Evolutionary conservation across 208 protist species (phyloP), one percentile per base, ranked within the genome.

Genomic region (Wallacemonas sp.): DNA sequence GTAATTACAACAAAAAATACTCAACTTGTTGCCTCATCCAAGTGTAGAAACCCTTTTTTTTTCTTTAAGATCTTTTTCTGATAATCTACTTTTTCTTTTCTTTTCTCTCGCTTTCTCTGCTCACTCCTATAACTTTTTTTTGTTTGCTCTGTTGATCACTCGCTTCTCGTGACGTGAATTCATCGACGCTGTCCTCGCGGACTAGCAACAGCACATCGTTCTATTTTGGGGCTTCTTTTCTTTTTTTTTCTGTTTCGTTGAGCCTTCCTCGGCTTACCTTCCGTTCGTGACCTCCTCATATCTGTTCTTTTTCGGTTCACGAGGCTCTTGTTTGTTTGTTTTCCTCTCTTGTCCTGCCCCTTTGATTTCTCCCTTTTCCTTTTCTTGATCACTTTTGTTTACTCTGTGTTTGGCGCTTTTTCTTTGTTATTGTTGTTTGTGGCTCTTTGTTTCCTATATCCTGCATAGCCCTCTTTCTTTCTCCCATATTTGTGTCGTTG

Each of bases 21-120:
- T 67, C 16, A 36, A 7, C 26, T 42, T 50, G 3, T 57, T 20
- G 64, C 59, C 61, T 77, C 36, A 8, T 74, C 33, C 29, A 18
- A 42, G 7, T 42, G 38, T 7, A 18, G 10, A 26, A 33, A 36
- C 25, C 48, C 31, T n/a, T 31, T 29, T 67, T 25, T 25, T 49
- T 48, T 36, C 33, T 49, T 31, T 18, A 32, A 7, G 8, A 48
- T 48, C 11, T 61, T 32, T 33, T 67, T 8, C 29, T 31, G 18
- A 39, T 8, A 25, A 32, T 48, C 4, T 52, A 16, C n/a, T 61
- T 8, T 16, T 61, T 74, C 38, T 61, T 23, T 67, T 44, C n/a
- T 26, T 59, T 48, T 54, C 29, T 57, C 44, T 62, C 45, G n/a
- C 54, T 67, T 7, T 72, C 28, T 67, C 50, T 52, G n/a, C n/a